Percentiles rank a stretch among this genome's conserved stretches.
Evolutionary conservation across 495 filamentous ascomycete species (phyloP).

Genomic region (Aspergillus ellipticus): DNA sequence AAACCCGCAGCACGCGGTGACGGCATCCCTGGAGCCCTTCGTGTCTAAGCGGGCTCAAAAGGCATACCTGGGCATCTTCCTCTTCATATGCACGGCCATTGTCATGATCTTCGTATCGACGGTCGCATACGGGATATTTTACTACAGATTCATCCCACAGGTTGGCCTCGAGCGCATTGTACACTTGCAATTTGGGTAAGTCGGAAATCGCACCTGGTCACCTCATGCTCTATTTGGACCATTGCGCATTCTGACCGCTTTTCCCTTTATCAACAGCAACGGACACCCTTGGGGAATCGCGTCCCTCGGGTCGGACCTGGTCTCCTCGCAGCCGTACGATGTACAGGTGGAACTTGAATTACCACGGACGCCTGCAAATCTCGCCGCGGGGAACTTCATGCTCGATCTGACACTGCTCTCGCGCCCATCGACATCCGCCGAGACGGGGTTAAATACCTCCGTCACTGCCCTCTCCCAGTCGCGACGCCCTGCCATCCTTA

Average conservation of each 20-base stretch:
- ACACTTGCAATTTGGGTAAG: constrained; percentile 77
- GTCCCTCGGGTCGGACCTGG: constrained; percentile 35
- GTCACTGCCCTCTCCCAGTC: constrained; percentile 37
- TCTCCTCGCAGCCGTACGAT: constrained; percentile 53
- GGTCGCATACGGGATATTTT: constrained; percentile 72
- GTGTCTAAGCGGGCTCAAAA: constrained; percentile 64
- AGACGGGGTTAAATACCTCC: constrained; percentile 21
- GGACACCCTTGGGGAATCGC: constrained; percentile 43
- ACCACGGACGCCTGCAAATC: constrained; percentile 54
- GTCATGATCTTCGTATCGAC: constrained; percentile 60
- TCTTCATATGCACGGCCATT: constrained; percentile 56
- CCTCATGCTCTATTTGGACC: not conserved
- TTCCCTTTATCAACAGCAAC: constrained; percentile 22
- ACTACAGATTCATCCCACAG: constrained; percentile 76
- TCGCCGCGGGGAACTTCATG: constrained; percentile 86
- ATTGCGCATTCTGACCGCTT: not conserved
- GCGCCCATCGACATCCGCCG: constrained; percentile 25
- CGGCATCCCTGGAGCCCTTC: constrained; percentile 40
- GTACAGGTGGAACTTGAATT: constrained; percentile 71
- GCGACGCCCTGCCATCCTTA: constrained; percentile 62
- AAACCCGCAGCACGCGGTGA: constrained; percentile 29
- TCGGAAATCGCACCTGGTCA: constrained; percentile 7
- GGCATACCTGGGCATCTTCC: constrained; percentile 66
- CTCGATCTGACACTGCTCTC: constrained; percentile 66
- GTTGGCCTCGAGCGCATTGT: constrained; percentile 61